These are phyloP conservation scores for Linum usitatissimum DNA, from an alignment of 345 rosid species.

Conservation along the genomic window DNA sequence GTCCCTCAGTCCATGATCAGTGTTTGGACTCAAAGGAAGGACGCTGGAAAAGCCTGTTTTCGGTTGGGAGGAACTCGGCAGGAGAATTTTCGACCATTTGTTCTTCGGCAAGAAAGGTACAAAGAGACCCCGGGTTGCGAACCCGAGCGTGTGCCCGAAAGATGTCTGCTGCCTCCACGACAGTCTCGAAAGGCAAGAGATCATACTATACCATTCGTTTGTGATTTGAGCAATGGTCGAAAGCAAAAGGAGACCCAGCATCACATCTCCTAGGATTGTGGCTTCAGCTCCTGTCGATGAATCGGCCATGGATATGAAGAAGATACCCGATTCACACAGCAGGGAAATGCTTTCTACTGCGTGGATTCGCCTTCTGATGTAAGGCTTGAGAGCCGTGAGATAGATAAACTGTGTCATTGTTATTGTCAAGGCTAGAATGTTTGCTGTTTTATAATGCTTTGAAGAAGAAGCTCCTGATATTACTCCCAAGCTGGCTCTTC, in stretches of 20 bases:
- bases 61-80: slow-evolving; percentile 19
- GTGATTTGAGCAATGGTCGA: slow-evolving; percentile 29
- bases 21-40: no score
- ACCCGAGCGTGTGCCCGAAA: slow-evolving; percentile 26
- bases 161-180: slow-evolving; percentile 28
- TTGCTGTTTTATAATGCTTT: slow-evolving; percentile 16
- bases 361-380: slow-evolving; percentile 31
- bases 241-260: slow-evolving; percentile 37
- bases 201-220: slow-evolving; percentile 38
- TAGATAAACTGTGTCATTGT: slow-evolving; percentile 29
- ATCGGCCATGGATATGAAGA: slow-evolving; percentile 23
- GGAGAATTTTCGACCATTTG: slow-evolving; percentile 28
- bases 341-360: slow-evolving; percentile 33
- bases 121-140: slow-evolving; percentile 35
- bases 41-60: slow-evolving; percentile 2
- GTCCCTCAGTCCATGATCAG: no score
- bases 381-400: slow-evolving; percentile 31
- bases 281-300: slow-evolving; percentile 16
- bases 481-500: slow-evolving; percentile 35
- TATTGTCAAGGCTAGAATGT: slow-evolving; percentile 29
- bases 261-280: slow-evolving; percentile 19
- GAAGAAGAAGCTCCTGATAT: slow-evolving; percentile 29
- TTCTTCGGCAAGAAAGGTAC: slow-evolving; percentile 37
- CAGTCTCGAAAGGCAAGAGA: slow-evolving; percentile 22
- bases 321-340: slow-evolving; percentile 31